Conservation (phyloP, 2,329 filamentous ascomycete genomes). For the Mollisia scopiformis region DNA sequence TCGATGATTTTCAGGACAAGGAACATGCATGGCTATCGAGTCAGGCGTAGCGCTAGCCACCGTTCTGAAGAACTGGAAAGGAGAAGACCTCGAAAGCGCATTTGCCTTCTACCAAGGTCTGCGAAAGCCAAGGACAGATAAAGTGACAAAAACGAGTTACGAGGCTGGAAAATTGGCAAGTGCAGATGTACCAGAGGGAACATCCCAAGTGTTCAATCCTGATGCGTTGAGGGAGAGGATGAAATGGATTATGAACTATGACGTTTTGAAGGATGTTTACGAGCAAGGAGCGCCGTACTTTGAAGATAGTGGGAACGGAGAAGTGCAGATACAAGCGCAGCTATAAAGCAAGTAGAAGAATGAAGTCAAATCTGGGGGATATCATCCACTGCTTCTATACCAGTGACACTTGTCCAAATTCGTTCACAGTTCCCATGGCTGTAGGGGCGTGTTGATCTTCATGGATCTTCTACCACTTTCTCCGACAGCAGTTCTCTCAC, state of each 20-base stretch:
- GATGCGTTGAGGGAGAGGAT: neutral
- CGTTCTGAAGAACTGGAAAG: neutral
- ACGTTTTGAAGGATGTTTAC: neutral
- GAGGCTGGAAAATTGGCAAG: neutral
- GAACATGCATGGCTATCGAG: neutral
- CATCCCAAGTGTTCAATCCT: neutral
- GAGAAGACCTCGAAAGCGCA: neutral
- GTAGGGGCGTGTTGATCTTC: no score
- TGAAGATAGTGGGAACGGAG: neutral
- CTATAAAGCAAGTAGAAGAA: neutral
- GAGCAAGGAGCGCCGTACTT: neutral
- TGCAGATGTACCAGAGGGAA: neutral
- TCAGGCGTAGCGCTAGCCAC: neutral
- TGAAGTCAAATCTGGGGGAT: no score
- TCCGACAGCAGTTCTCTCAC: neutral
- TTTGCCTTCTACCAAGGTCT: neutral
- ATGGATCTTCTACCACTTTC: neutral
- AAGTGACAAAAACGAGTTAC: neutral
- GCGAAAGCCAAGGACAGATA: neutral
- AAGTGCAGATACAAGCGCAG: neutral
- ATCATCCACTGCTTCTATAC: no score
- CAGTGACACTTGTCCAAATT: no score
- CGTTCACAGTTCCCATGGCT: no score
- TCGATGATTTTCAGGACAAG: neutral
- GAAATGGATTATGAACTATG: neutral